Evolutionary conservation across 495 filamentous ascomycete species (phyloP).

Genomic region (Glutinoglossum americanum): DNA sequence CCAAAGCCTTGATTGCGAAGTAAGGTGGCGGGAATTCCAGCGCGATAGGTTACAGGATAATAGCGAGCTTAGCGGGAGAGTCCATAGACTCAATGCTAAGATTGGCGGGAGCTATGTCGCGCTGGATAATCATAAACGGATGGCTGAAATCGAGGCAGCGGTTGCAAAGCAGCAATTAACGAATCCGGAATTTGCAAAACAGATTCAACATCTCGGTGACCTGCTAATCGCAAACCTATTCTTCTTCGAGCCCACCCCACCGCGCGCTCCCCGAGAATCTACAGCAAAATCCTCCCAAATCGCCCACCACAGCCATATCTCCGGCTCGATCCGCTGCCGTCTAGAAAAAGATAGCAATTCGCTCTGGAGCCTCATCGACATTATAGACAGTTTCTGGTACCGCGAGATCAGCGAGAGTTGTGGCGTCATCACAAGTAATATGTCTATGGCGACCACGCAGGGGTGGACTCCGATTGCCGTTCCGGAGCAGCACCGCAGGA

Average conservation of each 20-base stretch:
- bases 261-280: too few relatives aligned
- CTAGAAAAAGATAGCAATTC: not conserved
- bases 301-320: too few relatives aligned
- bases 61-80: not conserved
- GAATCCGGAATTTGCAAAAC: too few relatives aligned
- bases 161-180: not conserved
- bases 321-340: not conserved
- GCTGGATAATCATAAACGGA: not conserved
- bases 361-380: not conserved
- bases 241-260: slow-evolving; percentile 2
- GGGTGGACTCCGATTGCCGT: too few relatives aligned
- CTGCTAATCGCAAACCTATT: slow-evolving; percentile 1
- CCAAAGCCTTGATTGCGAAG: not conserved
- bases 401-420: not conserved
- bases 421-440: too few relatives aligned
- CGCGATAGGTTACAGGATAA: too few relatives aligned
- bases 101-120: not conserved
- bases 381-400: not conserved
- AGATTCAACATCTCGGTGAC: too few relatives aligned
- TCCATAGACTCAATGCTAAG: not conserved
- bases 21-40: too few relatives aligned
- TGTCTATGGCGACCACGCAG: too few relatives aligned
- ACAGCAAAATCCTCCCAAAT: not conserved
- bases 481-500: too few relatives aligned
- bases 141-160: not conserved